Evolutionary conservation across 2,329 filamentous ascomycete genomes (phyloP).

Genomic region (Sporothrix pseudoabietina): DNA sequence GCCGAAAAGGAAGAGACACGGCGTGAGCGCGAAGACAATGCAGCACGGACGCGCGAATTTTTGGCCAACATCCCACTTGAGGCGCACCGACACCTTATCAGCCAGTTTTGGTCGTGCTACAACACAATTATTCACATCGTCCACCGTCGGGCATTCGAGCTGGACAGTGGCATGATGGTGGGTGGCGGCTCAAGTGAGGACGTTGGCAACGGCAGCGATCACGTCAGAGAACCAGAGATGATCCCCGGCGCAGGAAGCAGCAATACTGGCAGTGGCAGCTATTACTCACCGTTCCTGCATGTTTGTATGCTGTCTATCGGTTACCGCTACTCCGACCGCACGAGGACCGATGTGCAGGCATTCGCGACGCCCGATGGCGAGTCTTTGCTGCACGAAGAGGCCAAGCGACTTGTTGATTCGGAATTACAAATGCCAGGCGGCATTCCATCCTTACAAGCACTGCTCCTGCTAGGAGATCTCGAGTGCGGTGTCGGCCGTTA

Average conservation of each 20-base stretch:
- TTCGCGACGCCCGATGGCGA: conserved; percentile 30
- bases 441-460: conserved; percentile 34
- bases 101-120: conserved; percentile 34
- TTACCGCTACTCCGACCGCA: conserved; percentile 33
- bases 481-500: conserved; percentile 34
- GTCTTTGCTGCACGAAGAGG: conserved; percentile 34
- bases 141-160: conserved; percentile 31
- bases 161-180: conserved; percentile 27
- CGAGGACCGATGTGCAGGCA: conserved; percentile 30
- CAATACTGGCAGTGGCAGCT: conserved; percentile 26
- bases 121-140: conserved; percentile 35
- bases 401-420: conserved; percentile 31
- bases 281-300: conserved; percentile 33
- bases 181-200: background rate
- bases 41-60: conserved; percentile 17
- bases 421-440: conserved; percentile 33
- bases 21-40: conserved; percentile 24
- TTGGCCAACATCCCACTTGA: conserved; percentile 28
- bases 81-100: conserved; percentile 34
- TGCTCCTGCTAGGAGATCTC: conserved; percentile 32
- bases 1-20: conserved; percentile 28
- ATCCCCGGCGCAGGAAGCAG: conserved; percentile 12
- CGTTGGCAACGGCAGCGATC: background rate
- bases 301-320: conserved; percentile 33
- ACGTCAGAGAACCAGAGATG: background rate